phyloP scores from a whole-genome alignment of 2,329 filamentous ascomycete species.

The Clarireedia paspali region DNA sequence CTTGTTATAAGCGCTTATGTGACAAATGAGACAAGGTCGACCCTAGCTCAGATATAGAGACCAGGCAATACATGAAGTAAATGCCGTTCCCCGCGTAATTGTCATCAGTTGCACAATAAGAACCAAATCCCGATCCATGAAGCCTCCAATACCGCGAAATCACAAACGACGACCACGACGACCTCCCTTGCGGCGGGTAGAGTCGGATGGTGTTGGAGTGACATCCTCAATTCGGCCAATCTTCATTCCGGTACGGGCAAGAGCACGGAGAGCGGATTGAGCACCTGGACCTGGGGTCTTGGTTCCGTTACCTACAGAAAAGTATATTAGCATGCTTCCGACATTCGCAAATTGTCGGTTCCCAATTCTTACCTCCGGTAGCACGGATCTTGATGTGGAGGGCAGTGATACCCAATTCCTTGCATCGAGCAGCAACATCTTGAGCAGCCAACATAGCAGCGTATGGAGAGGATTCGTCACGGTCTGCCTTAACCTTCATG shows the following conservation, averaged over 20 bases:
- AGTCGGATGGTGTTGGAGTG: conserved; percentile 97
- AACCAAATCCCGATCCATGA: conserved; percentile 29
- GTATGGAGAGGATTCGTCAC: conserved; percentile 99
- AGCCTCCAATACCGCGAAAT: conserved; percentile 26
- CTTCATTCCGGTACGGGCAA: conserved; percentile 99
- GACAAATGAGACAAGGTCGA: conserved; percentile 36
- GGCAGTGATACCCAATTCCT: conserved; percentile 81
- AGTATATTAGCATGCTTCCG: conserved; percentile 2
- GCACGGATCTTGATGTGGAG: conserved; percentile 99
- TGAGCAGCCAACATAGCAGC: conserved; percentile 99
- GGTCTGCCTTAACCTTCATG: conserved; percentile 99
- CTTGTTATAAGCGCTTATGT: conserved; percentile 32
- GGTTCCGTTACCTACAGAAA: conserved; percentile 76
- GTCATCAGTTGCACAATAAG: conserved; percentile 53
- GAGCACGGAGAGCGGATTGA: conserved; percentile 96
- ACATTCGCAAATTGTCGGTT: not conserved
- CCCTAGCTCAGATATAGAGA: conserved; percentile 38
- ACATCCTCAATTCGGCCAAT: conserved; percentile 99
- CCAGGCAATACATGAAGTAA: conserved; percentile 43
- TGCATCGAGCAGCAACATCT: conserved; percentile 88
- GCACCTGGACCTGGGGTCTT: conserved; percentile 99
- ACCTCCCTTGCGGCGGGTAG: conserved; percentile 99
- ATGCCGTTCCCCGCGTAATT: conserved; percentile 66
- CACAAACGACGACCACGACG: conserved; percentile 99
- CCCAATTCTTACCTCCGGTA: conserved; percentile 66